Evolutionary conservation across 352 stramenopile genomes (phyloP), one percentile per base, ranked within the genome.

Genomic region (Elongisporangium anandrum): DNA sequence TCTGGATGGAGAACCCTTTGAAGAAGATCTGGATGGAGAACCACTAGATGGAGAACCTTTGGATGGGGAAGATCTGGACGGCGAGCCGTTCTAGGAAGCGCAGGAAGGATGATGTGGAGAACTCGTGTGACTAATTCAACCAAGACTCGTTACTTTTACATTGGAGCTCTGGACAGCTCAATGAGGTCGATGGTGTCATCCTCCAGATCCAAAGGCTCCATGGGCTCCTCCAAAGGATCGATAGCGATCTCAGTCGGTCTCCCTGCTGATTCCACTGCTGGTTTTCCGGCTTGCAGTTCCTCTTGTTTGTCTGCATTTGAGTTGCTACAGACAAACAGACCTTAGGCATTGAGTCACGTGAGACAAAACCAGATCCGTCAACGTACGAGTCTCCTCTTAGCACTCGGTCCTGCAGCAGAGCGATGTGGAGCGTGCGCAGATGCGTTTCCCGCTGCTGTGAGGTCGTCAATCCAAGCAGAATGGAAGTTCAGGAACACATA

Each of bases 391-490:
- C 6, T 41, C 29, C 17, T 15, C 47, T 55, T 34, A 20, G 39
- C 4, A 21, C 59, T 50, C 59, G 57, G 58, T 83, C 73, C 15
- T 76, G 70, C 50, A 87, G 54, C 22, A 83, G 65, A 45, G 72
- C 66, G 52, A 90, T 41, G 56, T 90, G 79, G 17, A 88, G 66
- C 13, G 77, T 83, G 13, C 72, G 74, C 39, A 86, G 53, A 57
- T 88, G 78, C 2, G 66, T 78, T 59, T 90, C 81, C 45, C 81
- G 74, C 63, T 85, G 73, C 49, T 77, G 79, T 89, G 48, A 24
- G 45, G 50, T 22, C 8, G 16, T 52, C 26, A 50, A 61, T 61
- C 58, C 13, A 58, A 12, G 23, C 39, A 64, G 20, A 57, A 50
- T n/a, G 59, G 34, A 48, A 17, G 17, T 21, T 47, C 15, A 45